Evolutionary conservation across 352 stramenopile species (phyloP), one percentile per base, ranked within the genome.

Genomic region (Hyaloperonospora brassicae): DNA sequence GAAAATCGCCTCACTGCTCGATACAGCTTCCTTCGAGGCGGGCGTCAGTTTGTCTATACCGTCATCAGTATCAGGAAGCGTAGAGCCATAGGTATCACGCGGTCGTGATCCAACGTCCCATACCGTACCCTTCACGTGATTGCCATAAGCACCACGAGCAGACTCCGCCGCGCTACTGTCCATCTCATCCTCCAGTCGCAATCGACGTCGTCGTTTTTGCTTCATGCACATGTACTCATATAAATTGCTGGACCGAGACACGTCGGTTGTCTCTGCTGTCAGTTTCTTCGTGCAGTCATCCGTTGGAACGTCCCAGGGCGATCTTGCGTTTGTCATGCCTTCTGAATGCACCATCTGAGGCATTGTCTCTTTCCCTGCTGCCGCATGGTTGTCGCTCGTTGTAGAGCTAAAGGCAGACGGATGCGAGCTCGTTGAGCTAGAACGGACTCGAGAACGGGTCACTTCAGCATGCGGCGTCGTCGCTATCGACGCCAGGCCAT

Each of bases 41-140:
- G 76, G 87, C 9, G 87, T 64, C 76, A 76, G 88, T 1, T 68
- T 67, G 43, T 87, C 78, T 43, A 60, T 63, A 41, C 74, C 71
- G 24, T 78, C 68, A 27, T 76, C 60, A 9, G 59, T 24, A 8
- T 39, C 55, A 30, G 41, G 40, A 9, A 68, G 66, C 14, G 65
- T 55, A 34, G 72, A 80, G 13, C 61, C 72, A n/a, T 76, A 69
- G 13, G 82, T 57, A 51, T 80, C 68, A 14, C 61, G 52, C 9
- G 76, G 68, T 41, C 64, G 58, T 46, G 55, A 64, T 21, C 61
- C 56, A 30, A 62, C 50, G 21, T 46, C 45, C 23, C 53, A 49
- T 8, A 47, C 41, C 21, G 55, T 57, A 34, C 34, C 61, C 12
- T 66, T 64, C 2, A 66, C 55, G 25, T 78, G 69, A 23, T 76